These are phyloP conservation scores for Debaryomyces coudertii DNA, from an alignment of 1,139 yeast genomes.

Conservation along the genomic window DNA sequence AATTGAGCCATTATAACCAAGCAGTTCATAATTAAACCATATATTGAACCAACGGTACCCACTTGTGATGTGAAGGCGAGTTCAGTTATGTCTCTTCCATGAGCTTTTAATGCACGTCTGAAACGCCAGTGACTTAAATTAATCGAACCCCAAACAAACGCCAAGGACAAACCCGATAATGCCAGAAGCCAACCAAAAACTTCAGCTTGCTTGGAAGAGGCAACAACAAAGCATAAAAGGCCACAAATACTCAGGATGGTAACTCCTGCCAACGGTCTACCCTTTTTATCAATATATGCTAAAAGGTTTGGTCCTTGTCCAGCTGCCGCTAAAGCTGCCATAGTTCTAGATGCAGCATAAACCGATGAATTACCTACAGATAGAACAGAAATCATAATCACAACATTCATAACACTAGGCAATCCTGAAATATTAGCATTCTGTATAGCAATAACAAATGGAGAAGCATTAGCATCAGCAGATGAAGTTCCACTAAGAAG, in stretches of 20 bases:
- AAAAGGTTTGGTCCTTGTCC: constrained; percentile 65
- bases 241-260: neutral
- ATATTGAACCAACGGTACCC: constrained; percentile 70
- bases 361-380: constrained; percentile 85
- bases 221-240: neutral
- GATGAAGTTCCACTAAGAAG: constrained; percentile 28
- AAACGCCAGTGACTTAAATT: constrained; percentile 76
- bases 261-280: constrained; percentile 48
- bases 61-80: constrained; percentile 68
- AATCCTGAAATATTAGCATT: constrained; percentile 71
- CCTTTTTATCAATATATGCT: constrained; percentile 56
- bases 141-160: constrained; percentile 84
- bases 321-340: constrained; percentile 64
- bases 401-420: constrained; percentile 77
- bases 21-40: constrained; percentile 62
- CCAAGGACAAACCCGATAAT: too few species aligned
- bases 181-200: neutral
- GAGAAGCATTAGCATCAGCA: constrained; percentile 52
- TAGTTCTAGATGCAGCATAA: constrained; percentile 74
- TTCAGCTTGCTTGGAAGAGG: neutral
- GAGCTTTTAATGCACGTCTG: constrained; percentile 68
- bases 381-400: constrained; percentile 65
- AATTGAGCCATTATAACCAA: constrained; percentile 77
- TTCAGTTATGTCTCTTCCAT: constrained; percentile 67
- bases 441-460: constrained; percentile 58